Base-by-base conservation (phyloP, 331 rosid genomes). In the Prunus yedoensis region DNA sequence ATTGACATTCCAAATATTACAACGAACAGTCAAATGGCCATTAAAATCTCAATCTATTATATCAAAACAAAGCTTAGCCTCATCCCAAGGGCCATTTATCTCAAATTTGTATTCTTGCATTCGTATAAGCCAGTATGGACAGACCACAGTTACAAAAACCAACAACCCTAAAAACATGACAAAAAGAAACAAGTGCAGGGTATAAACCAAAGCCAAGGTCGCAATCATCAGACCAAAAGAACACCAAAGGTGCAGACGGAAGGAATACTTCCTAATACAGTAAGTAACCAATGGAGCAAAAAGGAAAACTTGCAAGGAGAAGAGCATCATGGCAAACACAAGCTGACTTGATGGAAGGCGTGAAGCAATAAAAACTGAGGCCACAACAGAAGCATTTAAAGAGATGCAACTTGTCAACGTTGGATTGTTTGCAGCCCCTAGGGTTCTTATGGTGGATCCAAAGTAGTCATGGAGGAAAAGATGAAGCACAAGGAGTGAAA, bases 11-110 rank as follows among this genome's bases (percentile, higher is more conserved):
- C 21, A 38, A 20, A 58, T 58, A 41, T 21, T 62, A 62, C 32
- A 20, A 47, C 52, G 15, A 71, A 20, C 61, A 1, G 53, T 45
- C 53, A 0, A 0, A 25, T 16, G 5, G 67, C 56, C 71, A 61
- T 25, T 73, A 45, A 27, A 67, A 64, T 77, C 68, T 85, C 86
- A 91, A 63, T 92, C 97, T 72, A 88, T 84, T 13, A 92, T 90
- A 75, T 84, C 91, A 80, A 90, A 90, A 79, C 94, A 90, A 81
- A 92, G 97, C 86, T 88, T 92, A 64, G 92, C 97, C 86, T 92
- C 97, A 41, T 92, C 97, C 97, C 97, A 92, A 1, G 97, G 94
- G 51, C 96, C 96, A 82, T 92, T 84, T 73, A 92, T 90, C 85
- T 87, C 96, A 83, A 92, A 92, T 83, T 90, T 90, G 79, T 87